phyloP scores from a whole-genome alignment of 1,284 basidiomycete species.

The Heterobasidion parviporum region DNA sequence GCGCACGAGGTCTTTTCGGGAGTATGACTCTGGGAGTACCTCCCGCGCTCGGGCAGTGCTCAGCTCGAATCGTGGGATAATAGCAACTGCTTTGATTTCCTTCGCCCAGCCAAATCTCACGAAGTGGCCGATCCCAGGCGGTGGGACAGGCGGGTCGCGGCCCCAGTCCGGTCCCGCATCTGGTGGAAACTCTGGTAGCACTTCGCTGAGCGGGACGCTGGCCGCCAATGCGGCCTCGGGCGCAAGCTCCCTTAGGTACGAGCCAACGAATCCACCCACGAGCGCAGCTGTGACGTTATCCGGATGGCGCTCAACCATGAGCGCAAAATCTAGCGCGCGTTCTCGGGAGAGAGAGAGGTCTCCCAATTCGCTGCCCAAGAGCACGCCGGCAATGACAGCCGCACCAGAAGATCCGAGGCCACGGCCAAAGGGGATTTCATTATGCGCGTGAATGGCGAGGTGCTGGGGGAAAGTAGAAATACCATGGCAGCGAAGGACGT shows the following conservation, averaged over 20 bases:
- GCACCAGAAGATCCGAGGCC: conserved; percentile 97
- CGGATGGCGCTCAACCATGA: conserved; percentile 99
- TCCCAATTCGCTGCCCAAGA: conserved; percentile 84
- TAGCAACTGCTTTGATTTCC: conserved; percentile 88
- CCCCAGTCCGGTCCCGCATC: conserved; percentile 94
- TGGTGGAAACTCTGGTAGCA: conserved; percentile 92
- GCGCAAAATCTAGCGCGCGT: conserved; percentile 89
- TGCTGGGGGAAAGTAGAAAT: conserved; percentile 71
- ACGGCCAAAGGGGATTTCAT: conserved; percentile 96
- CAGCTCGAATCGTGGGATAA: conserved; percentile 94
- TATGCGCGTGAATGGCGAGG: conserved; percentile 72
- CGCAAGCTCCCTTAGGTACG: conserved; percentile 89
- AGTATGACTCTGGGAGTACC: conserved; percentile 80
- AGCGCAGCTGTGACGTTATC: conserved; percentile 99
- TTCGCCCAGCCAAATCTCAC: conserved; percentile 86
- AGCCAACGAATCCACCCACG: conserved; percentile 97
- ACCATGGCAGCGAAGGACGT: conserved; percentile 86
- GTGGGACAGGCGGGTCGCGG: conserved; percentile 79
- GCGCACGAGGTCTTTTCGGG: conserved; percentile 85
- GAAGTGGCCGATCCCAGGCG: conserved; percentile 89
- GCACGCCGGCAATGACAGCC: conserved; percentile 93
- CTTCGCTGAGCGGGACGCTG: conserved; percentile 91
- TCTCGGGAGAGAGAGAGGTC: conserved; percentile 59
- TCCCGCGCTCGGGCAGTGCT: conserved; percentile 92
- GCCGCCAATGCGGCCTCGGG: conserved; percentile 69